Evolutionary conservation across 176 grass and related monocot genomes (phyloP), one percentile per base, ranked within the genome.

Genomic region (Avena insularis): DNA sequence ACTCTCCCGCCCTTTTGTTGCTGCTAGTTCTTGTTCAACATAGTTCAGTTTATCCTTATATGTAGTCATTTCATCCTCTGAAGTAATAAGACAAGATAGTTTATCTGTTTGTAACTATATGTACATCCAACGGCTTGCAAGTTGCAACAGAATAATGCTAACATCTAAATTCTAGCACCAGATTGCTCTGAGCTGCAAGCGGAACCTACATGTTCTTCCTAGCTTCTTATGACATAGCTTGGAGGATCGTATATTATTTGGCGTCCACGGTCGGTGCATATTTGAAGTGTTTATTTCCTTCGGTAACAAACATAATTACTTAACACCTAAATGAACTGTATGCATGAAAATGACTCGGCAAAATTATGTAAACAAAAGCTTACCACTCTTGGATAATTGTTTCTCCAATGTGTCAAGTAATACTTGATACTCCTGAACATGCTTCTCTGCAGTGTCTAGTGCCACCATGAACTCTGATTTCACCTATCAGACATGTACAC

Each of bases 401-500:
- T 90, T 89, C 56, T 90, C 83, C 45, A 96, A 23, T 27, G 11
- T 75, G 66, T 78, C 87, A 65, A 94, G 83, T 82, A 71, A 89
- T 81, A 78, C 29, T 91, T 76, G 85, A 86, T 98, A 96, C 55
- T 94, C 89, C 58, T 80, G 69, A 86, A 94, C 91, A 79, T 94
- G 86, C 84, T 91, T 92, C 83, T 98, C 94, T 6, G 94, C 87
- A 15, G 85, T 94, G 80, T 90, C 65, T 5, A 94, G 65, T 64
- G 97, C 94, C 82, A 93, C 85, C 59, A 98, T 46, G 60, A 98
- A 93, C 47, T 98, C 97, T 1, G 94, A 96, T 88, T 98, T 98
- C 80, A 96, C 97, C 97, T 96, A 79, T 47, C 25, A 84, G 49
- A 62, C 84, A 79, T 82, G 19, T 11, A 49, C 40, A 70, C 70